Evolutionary conservation across 2,329 filamentous ascomycete genomes (phyloP).

Genomic region (Aplosporella prunicola): DNA sequence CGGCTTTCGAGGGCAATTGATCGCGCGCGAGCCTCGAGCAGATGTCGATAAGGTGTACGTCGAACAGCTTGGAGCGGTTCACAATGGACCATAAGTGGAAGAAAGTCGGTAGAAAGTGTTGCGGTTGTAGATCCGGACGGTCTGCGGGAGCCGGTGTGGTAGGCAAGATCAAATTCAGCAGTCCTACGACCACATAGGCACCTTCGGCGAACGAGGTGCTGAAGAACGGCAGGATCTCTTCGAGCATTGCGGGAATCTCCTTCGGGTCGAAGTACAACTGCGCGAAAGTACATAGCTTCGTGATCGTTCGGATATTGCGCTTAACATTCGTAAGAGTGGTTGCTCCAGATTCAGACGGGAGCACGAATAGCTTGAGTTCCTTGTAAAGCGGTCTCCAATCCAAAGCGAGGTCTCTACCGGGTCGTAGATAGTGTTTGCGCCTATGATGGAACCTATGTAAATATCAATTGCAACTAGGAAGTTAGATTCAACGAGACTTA

Average conservation of each 20-base stretch:
- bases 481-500: constrained; percentile 37
- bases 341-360: constrained; percentile 68
- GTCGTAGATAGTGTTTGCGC: constrained; percentile 90
- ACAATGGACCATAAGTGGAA: constrained; percentile 96
- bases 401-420: constrained; percentile 76
- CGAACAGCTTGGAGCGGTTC: constrained; percentile 77
- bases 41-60: constrained; percentile 80
- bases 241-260: constrained; percentile 64
- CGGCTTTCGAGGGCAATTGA: constrained; percentile 61
- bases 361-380: constrained; percentile 80
- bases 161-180: constrained; percentile 80
- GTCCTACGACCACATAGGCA: constrained; percentile 82
- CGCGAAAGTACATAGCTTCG: constrained; percentile 82
- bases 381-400: constrained; percentile 93
- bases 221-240: constrained; percentile 54
- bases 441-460: constrained; percentile 35
- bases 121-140: constrained; percentile 68
- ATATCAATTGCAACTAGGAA: background rate
- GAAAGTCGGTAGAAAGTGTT: constrained; percentile 82
- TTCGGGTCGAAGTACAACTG: constrained; percentile 87
- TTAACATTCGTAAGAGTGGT: constrained; percentile 54
- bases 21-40: constrained; percentile 82
- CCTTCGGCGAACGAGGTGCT: constrained; percentile 87
- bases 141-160: constrained; percentile 67
- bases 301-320: constrained; percentile 61